Percentiles rank a stretch among this genome's conserved stretches.
Evolutionary conservation across 2,329 filamentous ascomycete species (phyloP).

Genomic region (Elsinoe batatas): DNA sequence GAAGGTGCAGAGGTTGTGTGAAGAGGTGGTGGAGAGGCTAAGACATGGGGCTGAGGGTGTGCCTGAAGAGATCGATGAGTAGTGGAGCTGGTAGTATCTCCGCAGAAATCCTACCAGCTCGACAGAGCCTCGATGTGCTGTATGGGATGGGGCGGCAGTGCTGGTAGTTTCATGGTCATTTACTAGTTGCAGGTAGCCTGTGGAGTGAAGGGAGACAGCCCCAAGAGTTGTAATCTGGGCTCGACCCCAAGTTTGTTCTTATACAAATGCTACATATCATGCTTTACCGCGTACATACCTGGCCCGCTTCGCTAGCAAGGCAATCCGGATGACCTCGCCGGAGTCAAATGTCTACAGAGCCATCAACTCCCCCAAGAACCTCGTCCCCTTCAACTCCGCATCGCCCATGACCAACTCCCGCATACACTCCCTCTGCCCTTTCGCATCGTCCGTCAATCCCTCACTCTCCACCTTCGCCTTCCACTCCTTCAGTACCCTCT

Average conservation of each 20-base stretch:
- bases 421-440: conserved; percentile 57
- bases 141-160: too few species aligned
- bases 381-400: conserved; percentile 51
- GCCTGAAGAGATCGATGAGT: neutral
- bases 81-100: neutral
- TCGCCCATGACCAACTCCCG: conserved; percentile 68
- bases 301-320: neutral
- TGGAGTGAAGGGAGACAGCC: too few species aligned
- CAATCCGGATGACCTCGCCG: neutral
- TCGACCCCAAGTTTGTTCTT: neutral
- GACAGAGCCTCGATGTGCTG: too few species aligned
- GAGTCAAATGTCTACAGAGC: neutral
- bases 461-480: conserved; percentile 56
- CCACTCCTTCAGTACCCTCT: conserved; percentile 75
- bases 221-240: too few species aligned
- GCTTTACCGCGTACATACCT: neutral
- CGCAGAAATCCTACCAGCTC: neutral
- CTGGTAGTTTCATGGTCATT: too few species aligned
- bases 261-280: neutral
- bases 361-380: conserved; percentile 46
- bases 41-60: neutral
- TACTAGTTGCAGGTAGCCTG: too few species aligned
- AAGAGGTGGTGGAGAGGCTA: neutral
- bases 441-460: conserved; percentile 42
- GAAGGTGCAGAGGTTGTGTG: conserved; percentile 1